Base-by-base conservation (phyloP, 768 basidiomycete genomes). In the Suillus ampliporus region DNA sequence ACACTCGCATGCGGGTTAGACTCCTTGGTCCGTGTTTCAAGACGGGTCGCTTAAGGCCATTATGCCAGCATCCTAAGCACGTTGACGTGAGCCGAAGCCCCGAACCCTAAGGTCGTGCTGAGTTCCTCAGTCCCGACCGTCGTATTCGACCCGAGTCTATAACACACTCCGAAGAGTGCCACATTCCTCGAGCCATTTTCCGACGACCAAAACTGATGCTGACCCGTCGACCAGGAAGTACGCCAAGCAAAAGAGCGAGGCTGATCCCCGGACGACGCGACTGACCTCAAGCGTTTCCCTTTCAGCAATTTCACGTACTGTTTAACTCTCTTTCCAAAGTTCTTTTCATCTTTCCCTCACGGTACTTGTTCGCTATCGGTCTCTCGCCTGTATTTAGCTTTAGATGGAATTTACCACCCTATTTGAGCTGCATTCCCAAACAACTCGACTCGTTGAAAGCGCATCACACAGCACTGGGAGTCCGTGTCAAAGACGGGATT, bases 21-120 rank as follows among this genome's bases (percentile, higher is more conserved):
- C 88, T 90, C 87, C 88, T 90, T 89, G 86, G 88, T 89, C 88
- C 86, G 85, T 88, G 87, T 89, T 88, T 88, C 87, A 89, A 88
- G 87, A 89, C 86, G 85, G 87, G 86, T 86, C 84, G 84, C 81
- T 88, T 84, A 87, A 87, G 85, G 86, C 86, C 86, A 88, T 88
- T 87, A 85, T 80, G 86, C 83, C 87, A 88, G 82, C 86, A 87
- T 87, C 86, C 86, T 85, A 84, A 85, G 83, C 84, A 83, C 80
- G 82, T 5, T 19, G 72, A 78, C 79, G 80, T 84, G 79, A 8
- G 78, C 78, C 70, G 76, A 81, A 77, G 74, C 81, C 80, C 82
- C 79, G 78, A 57, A 57, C 56, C 83, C 82, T 74, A 78, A 75
- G 76, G 79, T 83, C 82, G 78, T 81, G 81, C 84, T 84, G 85